These are phyloP conservation scores for Lactarius pseudohatsudake DNA, from an alignment of 768 basidiomycete species.

Conservation along the genomic window DNA sequence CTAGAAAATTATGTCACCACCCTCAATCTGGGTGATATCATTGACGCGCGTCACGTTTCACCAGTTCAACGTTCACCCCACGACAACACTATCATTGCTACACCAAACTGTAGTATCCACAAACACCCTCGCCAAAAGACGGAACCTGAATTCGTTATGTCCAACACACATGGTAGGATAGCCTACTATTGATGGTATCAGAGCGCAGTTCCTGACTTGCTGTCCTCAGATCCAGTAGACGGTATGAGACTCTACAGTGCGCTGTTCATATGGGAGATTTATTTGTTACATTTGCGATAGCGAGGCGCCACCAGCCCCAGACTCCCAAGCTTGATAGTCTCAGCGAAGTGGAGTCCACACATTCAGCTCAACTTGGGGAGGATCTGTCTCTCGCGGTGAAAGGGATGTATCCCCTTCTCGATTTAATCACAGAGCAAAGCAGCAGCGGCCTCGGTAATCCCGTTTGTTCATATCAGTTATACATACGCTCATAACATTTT, in stretches of 20 bases:
- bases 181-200: no score
- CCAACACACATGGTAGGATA: no score
- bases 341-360: not conserved
- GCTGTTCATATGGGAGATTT: not conserved
- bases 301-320: not conserved
- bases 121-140: no score
- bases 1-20: no score
- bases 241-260: not conserved
- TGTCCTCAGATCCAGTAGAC: no score
- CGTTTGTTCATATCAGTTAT: not conserved
- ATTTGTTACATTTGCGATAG: not conserved
- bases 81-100: no score
- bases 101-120: no score
- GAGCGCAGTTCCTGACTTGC: no score
- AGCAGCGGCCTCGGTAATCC: not conserved
- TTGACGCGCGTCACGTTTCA: no score
- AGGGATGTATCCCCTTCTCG: not conserved
- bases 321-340: not conserved
- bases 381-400: not conserved
- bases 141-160: no score
- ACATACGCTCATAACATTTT: not conserved
- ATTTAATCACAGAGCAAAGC: not conserved
- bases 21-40: no score
- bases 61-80: no score
- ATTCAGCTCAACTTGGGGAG: not conserved